These are phyloP conservation scores for Pisolithus microcarpus DNA, from an alignment of 768 basidiomycete genomes.

Conservation along the genomic window DNA sequence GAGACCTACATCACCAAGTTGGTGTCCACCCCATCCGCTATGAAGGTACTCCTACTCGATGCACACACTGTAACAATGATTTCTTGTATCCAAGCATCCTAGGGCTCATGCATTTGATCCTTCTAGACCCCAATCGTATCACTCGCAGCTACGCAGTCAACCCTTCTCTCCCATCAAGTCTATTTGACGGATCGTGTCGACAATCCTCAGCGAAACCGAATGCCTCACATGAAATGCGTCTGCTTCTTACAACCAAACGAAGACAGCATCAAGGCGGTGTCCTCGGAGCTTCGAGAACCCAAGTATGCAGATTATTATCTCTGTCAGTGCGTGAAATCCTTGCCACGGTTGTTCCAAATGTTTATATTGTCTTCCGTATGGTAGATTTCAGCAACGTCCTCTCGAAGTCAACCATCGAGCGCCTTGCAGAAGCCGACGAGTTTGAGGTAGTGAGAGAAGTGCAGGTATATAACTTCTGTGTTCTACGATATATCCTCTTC, in stretches of 20 bases:
- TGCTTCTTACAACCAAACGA: constrained; percentile 85
- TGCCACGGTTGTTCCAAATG: constrained; percentile 9
- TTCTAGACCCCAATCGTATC: constrained; percentile 92
- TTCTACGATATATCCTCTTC: not conserved
- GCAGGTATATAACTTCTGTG: constrained; percentile 52
- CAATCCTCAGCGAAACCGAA: constrained; percentile 83
- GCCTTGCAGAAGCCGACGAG: constrained; percentile 89
- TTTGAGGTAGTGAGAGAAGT: constrained; percentile 96
- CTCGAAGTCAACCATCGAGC: constrained; percentile 84
- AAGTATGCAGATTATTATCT: constrained; percentile 98
- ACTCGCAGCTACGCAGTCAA: constrained; percentile 88
- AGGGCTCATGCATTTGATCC: constrained; percentile 5
- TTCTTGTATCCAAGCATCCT: not conserved
- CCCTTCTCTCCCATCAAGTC: constrained; percentile 88
- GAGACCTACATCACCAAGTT: constrained; percentile 90
- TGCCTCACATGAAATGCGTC: constrained; percentile 96
- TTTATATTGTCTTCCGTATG: constrained; percentile 10
- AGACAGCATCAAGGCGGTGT: constrained; percentile 76
- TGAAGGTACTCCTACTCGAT: constrained; percentile 96
- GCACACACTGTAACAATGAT: constrained; percentile 70
- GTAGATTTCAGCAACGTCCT: constrained; percentile 94
- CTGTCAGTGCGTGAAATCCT: constrained; percentile 84
- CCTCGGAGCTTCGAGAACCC: constrained; percentile 78
- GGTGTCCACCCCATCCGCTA: constrained; percentile 75
- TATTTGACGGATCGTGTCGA: constrained; percentile 98